Evolutionary conservation across 805 yeast species (phyloP).

Genomic region (Ogataea pilisensis): DNA sequence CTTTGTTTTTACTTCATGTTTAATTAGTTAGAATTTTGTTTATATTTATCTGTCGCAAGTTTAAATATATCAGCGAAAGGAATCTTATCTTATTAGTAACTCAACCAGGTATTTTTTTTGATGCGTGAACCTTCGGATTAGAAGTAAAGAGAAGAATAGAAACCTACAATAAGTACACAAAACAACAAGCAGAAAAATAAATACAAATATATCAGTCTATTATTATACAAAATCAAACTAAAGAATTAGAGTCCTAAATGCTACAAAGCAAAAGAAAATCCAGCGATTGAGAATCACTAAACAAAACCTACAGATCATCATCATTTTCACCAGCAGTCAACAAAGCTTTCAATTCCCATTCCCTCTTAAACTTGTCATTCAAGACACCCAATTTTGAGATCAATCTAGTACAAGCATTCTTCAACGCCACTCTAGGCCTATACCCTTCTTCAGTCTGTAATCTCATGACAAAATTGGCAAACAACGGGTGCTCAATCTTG

Average conservation of each 20-base stretch:
- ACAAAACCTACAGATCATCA: constrained; percentile 17
- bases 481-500: constrained; percentile 95
- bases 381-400: constrained; percentile 74
- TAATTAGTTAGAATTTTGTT: constrained; percentile 14
- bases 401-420: constrained; percentile 80
- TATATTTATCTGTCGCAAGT: too few species aligned
- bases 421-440: constrained; percentile 84
- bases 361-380: constrained; percentile 77
- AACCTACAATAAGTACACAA: too few species aligned
- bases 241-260: not conserved
- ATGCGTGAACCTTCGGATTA: too few species aligned
- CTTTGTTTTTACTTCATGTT: constrained; percentile 25
- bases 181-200: not conserved
- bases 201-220: not conserved
- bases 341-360: constrained; percentile 86
- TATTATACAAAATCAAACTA: not conserved
- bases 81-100: not conserved
- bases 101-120: too few species aligned
- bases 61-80: too few species aligned
- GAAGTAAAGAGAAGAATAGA: too few species aligned
- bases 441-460: constrained; percentile 95
- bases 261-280: not conserved
- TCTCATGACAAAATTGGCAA: constrained; percentile 91
- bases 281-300: not conserved
- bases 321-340: constrained; percentile 51